phyloP scores from a whole-genome alignment of 805 yeast genomes.

The Blastobotrys chiropterorum region DNA sequence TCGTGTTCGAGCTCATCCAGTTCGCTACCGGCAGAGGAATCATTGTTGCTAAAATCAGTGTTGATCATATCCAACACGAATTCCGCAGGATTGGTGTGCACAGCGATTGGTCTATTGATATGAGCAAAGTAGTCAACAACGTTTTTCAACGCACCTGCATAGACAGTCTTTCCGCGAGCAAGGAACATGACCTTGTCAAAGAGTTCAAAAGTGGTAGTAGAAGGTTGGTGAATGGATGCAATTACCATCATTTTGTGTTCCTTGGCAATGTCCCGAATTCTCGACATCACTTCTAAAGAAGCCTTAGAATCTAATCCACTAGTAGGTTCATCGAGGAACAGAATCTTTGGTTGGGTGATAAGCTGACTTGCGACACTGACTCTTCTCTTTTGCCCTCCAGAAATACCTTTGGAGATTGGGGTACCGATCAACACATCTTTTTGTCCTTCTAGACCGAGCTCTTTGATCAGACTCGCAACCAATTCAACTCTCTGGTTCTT shows the following conservation, averaged over 20 bases:
- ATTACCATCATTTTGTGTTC: constrained; percentile 65
- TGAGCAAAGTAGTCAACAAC: constrained; percentile 45
- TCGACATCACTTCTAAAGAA: constrained; percentile 56
- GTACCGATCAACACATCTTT: constrained; percentile 55
- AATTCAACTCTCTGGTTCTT: constrained; percentile 41
- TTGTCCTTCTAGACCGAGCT: constrained; percentile 61
- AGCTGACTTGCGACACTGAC: constrained; percentile 73
- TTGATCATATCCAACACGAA: constrained; percentile 59
- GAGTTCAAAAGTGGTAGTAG: constrained; percentile 64
- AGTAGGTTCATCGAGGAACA: constrained; percentile 83
- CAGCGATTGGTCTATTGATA: constrained; percentile 41
- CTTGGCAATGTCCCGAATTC: constrained; percentile 52
- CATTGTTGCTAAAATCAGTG: constrained; percentile 54
- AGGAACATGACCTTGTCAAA: constrained; percentile 65
- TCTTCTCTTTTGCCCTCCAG: constrained; percentile 82
- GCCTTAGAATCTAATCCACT: constrained; percentile 80
- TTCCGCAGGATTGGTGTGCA: constrained; percentile 56
- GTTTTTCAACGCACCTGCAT: constrained; percentile 40
- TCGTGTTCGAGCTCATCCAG: neutral
- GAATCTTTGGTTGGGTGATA: constrained; percentile 64
- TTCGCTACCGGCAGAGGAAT: neutral
- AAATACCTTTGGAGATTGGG: constrained; percentile 48
- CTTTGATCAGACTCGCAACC: constrained; percentile 54
- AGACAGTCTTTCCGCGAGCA: constrained; percentile 49
- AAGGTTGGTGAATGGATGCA: constrained; percentile 75